Evolutionary conservation across 345 rosid species (phyloP).

Genomic region (Luvunga scandens): DNA sequence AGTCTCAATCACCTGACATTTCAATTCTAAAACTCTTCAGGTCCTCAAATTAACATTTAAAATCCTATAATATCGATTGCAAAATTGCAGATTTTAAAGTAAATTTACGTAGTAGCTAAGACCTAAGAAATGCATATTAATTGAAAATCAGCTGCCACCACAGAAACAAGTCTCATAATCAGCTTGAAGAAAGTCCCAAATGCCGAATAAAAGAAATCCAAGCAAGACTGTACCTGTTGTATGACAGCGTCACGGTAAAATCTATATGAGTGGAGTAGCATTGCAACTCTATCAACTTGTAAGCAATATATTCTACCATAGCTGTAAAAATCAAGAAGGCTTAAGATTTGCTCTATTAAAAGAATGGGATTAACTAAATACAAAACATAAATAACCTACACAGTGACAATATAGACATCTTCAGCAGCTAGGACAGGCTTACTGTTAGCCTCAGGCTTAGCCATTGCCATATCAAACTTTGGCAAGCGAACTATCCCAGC

Average conservation of each 20-base stretch:
- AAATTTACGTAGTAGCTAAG: not conserved
- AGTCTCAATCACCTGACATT: not conserved
- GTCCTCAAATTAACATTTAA: constrained; percentile 1
- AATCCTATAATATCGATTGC: not conserved
- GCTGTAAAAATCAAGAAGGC: constrained; percentile 45
- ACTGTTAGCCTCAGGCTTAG: constrained; percentile 74
- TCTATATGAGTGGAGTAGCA: constrained; percentile 84
- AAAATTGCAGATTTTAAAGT: not conserved
- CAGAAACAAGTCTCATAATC: not conserved
- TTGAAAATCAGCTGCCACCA: not conserved
- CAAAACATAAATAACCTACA: constrained; percentile 49
- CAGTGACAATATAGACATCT: constrained; percentile 78
- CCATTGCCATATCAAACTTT: constrained; percentile 93
- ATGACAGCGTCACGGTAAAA: constrained; percentile 96
- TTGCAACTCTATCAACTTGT: constrained; percentile 96
- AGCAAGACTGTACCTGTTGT: constrained; percentile 59
- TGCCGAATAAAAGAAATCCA: not conserved
- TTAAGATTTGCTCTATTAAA: constrained; percentile 7
- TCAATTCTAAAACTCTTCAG: not conserved
- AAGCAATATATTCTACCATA: constrained; percentile 98
- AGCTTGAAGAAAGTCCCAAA: constrained; percentile 2
- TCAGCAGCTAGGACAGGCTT: constrained; percentile 91
- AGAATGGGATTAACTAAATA: constrained; percentile 3
- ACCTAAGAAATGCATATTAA: not conserved
- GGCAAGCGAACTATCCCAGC: constrained; percentile 92